Evolutionary conservation across 1,284 basidiomycete genomes (phyloP), one percentile per base, ranked within the genome.

Genomic region (Moniliophthora roreri): DNA sequence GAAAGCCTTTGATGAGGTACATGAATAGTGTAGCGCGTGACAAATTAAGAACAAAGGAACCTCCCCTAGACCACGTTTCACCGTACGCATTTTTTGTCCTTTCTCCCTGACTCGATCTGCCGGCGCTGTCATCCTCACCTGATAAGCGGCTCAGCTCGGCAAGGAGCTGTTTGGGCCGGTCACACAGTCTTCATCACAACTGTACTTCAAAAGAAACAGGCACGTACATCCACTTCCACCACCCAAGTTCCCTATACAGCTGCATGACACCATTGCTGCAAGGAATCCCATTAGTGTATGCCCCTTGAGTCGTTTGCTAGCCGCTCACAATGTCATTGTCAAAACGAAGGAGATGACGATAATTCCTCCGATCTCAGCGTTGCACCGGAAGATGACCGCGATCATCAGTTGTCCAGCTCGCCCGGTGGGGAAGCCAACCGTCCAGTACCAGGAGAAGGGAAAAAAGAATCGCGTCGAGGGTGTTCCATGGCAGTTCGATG

Each of bases 171-270:
- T n/a, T n/a, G n/a, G n/a, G n/a, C n/a, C n/a, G n/a, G n/a, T n/a
- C n/a, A n/a, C n/a, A n/a, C n/a, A n/a, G n/a, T n/a, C n/a, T n/a
- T n/a, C n/a, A n/a, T n/a, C n/a, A n/a, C n/a, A n/a, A n/a, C n/a
- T n/a, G n/a, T n/a, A n/a, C n/a, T n/a, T n/a, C n/a, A n/a, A n/a
- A n/a, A n/a, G n/a, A n/a, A n/a, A n/a, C n/a, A n/a, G n/a, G n/a
- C n/a, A n/a, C n/a, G 65, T 93, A 90, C 85, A 92, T 89, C 86
- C 90, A 93, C 58, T 74, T 74, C 90, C 89, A 92, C 85, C 89
- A 92, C 5, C 84, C 85, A 5, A 92, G 79, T 13, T 76, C 66
- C 4, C 73, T 62, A 69, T 74, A 87, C 0, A 85, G 85, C 64
- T 88, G 85, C 46, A 87, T 58, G 21, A 86, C 82, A 60, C 85